These are phyloP conservation scores for Wickerhamiella allomyrinae DNA, from an alignment of 805 yeast genomes.

Conservation along the genomic window DNA sequence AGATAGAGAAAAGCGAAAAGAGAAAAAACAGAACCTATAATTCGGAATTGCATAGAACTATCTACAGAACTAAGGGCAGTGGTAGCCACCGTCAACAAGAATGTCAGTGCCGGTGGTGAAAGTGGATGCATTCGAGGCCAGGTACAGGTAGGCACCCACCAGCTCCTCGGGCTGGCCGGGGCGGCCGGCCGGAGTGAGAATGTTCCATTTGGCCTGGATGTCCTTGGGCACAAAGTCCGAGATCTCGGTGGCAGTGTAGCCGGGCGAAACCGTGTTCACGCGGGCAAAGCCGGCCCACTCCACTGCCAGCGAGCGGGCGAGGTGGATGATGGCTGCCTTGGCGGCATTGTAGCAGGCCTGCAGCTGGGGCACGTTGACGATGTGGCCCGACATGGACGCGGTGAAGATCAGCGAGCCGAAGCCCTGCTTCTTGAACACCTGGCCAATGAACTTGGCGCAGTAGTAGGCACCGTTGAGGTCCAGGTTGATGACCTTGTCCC, in stretches of 20 bases:
- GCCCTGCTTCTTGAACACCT: conserved; percentile 56
- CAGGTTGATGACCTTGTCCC: conserved; percentile 59
- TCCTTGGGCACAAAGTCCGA: conserved; percentile 35
- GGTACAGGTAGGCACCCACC: conserved; percentile 64
- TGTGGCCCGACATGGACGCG: conserved; percentile 80
- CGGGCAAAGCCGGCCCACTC: conserved; percentile 89
- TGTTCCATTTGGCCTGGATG: conserved; percentile 36
- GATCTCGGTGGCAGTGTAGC: conserved; percentile 68
- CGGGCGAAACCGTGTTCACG: conserved; percentile 71
- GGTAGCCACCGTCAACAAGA: conserved; percentile 67
- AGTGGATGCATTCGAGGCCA: conserved; percentile 69
- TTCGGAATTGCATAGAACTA: not conserved
- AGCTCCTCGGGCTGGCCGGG: conserved; percentile 61
- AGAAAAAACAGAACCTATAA: too few species aligned
- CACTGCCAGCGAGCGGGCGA: conserved; percentile 63
- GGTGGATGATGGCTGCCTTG: conserved; percentile 70
- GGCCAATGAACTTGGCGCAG: conserved; percentile 63
- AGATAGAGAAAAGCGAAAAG: too few species aligned
- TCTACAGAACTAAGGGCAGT: conserved; percentile 29
- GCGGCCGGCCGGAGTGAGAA: conserved; percentile 38
- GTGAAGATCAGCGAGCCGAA: conserved; percentile 70
- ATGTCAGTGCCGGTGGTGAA: conserved; percentile 71
- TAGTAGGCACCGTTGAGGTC: conserved; percentile 73
- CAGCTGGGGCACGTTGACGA: conserved; percentile 73
- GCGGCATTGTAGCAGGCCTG: conserved; percentile 81